phyloP scores from a whole-genome alignment of 176 grass and related monocot species.

The Alopecurus myosuroides region DNA sequence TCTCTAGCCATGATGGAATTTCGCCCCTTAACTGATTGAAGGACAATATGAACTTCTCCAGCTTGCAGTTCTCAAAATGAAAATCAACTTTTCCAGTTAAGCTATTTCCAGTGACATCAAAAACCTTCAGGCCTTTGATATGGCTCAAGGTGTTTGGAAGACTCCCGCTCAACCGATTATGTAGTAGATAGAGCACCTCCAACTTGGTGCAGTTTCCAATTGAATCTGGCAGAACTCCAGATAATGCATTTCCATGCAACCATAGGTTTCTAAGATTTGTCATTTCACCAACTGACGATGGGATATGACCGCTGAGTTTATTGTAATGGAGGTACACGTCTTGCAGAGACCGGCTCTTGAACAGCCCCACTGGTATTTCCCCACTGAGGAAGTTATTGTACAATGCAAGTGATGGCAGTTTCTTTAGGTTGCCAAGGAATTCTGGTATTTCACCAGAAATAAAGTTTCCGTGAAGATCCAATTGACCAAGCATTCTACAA shows the following conservation, averaged over 20 bases:
- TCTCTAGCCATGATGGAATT: constrained; percentile 48
- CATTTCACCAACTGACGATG: constrained; percentile 32
- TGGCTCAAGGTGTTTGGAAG: constrained; percentile 41
- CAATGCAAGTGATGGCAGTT: constrained; percentile 21
- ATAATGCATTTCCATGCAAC: constrained; percentile 36
- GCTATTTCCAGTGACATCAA: constrained; percentile 42
- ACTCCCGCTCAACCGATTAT: constrained; percentile 57
- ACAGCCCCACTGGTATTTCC: constrained; percentile 47
- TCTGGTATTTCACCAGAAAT: constrained; percentile 64
- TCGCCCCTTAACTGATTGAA: constrained; percentile 46
- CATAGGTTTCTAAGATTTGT: constrained; percentile 34
- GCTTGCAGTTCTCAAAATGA: constrained; percentile 35
- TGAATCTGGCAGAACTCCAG: constrained; percentile 53
- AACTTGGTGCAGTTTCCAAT: constrained; percentile 59
- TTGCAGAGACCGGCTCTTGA: constrained; percentile 33
- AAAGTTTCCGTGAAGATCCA: constrained; percentile 45
- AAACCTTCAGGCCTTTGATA: constrained; percentile 28
- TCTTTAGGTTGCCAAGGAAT: constrained; percentile 44
- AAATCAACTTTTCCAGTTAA: constrained; percentile 55
- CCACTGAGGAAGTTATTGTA: constrained; percentile 37
- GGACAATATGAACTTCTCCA: constrained; percentile 48
- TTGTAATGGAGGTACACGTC: constrained; percentile 44
- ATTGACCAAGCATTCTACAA: constrained; percentile 45
- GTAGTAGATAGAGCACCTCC: constrained; percentile 37
- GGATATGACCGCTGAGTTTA: constrained; percentile 45